Base-by-base conservation (phyloP, 1,284 basidiomycete species). In the Leccinum subatratum region DNA sequence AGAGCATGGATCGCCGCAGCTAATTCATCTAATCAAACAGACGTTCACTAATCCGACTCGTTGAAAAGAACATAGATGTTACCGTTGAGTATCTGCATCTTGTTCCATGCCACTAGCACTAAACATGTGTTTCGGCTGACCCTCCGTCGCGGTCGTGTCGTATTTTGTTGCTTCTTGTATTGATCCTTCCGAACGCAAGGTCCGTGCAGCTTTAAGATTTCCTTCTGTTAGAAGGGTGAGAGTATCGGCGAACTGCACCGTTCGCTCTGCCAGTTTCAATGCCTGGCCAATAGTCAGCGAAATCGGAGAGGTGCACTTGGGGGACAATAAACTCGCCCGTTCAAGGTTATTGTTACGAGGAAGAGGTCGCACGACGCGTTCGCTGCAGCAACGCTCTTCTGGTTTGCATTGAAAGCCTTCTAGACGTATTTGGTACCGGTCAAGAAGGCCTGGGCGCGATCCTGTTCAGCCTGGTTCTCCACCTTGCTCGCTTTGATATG, bases 201-300 rank as follows among this genome's bases (percentile, higher is more conserved):
- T 87, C 18, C 95, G 85, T 1, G 88, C 95, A 16, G 89, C 86
- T 70, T 91, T 82, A 64, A 94, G 80, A 78, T 90, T 92, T 30
- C 87, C 93, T 74, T 91, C 94, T n/a, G 85, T 90, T 60, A 92
- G 83, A 62, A 91, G 78, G 0, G 91, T 86, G 63, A 92, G 83
- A 0, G 93, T 94, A 18, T 42, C 39, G 0, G 39, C 39, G 16
- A 39, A 39, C 16, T 39, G 37, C 45, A 98, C 88, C 0, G 94
- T 92, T 62, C 94, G 86, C 74, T 98, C 96, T 4, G 94, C 94
- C 18, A 97, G 82, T 80, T 97, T 98, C 64, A 94, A 79, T 0
- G 94, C 93, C 87, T 94, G 63, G 25, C 9, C 6, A 28, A 32
- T 30, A 16, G 30, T 68, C 30, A 73, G 30, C 69, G 54, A 45